phyloP scores from a whole-genome alignment of 78 protist genomes.

The Diacronema lutheri region DNA sequence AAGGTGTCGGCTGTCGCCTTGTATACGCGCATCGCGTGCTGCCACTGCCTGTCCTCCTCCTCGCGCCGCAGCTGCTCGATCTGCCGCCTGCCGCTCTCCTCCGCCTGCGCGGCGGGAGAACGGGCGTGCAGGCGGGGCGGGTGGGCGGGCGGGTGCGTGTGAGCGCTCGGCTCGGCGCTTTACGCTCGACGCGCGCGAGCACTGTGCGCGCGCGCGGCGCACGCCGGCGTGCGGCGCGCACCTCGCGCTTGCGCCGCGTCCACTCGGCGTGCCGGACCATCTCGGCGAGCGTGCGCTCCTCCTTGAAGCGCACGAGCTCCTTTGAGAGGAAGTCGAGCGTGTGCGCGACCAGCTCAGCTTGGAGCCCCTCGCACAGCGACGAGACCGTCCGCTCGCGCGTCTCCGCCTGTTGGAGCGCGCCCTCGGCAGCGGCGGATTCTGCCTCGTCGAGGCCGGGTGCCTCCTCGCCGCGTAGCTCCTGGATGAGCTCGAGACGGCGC shows the following conservation, averaged over 20 bases:
- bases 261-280: constrained; percentile 57
- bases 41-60: neutral
- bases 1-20: neutral
- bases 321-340: constrained; percentile 64
- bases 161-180: too few species aligned
- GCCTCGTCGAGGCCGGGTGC: constrained; percentile 20
- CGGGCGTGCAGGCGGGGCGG: too few species aligned
- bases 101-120: neutral
- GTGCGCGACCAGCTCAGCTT: constrained; percentile 40
- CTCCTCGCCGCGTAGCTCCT: constrained; percentile 55
- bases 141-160: too few species aligned
- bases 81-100: constrained; percentile 51
- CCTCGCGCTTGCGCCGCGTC: constrained; percentile 55
- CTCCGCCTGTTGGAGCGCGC: neutral
- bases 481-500: constrained; percentile 61
- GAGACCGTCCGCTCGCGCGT: neutral
- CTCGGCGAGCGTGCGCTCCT: constrained; percentile 48
- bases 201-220: too few species aligned
- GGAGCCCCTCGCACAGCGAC: constrained; percentile 2
- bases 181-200: too few species aligned
- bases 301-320: constrained; percentile 61
- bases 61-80: constrained; percentile 25
- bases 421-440: neutral
- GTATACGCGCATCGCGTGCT: constrained; percentile 25
- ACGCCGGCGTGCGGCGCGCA: too few species aligned